Evolutionary conservation across 164 flowering plant genomes (phyloP).

Genomic region (Annona squamosa): DNA sequence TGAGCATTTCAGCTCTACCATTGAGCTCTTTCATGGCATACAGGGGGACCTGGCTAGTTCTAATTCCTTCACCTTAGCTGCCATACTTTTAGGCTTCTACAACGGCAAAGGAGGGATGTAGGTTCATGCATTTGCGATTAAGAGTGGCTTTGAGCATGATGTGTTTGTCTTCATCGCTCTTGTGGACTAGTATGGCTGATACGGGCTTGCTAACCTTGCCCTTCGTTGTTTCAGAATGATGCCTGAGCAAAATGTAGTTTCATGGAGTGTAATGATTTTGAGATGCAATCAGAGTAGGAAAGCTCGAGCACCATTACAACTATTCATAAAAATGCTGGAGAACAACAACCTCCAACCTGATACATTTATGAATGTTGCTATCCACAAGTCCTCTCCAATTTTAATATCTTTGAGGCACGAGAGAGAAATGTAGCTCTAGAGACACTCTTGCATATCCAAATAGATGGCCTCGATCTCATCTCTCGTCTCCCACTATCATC

Average conservation of each 20-base stretch:
- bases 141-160: constrained; percentile 13
- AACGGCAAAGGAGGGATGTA: neutral
- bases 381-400: constrained; percentile 6
- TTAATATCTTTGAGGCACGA: constrained; percentile 7
- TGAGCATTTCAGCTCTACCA: neutral
- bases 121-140: constrained; percentile 11
- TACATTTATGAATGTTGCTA: constrained; percentile 8
- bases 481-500: too few relatives aligned
- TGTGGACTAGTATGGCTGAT: constrained; percentile 9
- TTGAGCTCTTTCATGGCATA: constrained; percentile 8
- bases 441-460: too few relatives aligned
- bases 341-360: constrained; percentile 3
- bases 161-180: constrained; percentile 10
- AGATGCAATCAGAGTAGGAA: constrained; percentile 9
- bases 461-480: too few relatives aligned
- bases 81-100: constrained; percentile 8
- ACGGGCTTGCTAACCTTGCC: constrained; percentile 4
- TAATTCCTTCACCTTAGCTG: constrained; percentile 14
- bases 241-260: constrained; percentile 10
- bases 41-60: neutral
- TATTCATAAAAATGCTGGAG: constrained; percentile 10
- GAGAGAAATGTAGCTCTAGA: neutral
- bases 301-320: neutral
- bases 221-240: constrained; percentile 6
- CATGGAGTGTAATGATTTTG: constrained; percentile 11